Evolutionary conservation across 2,329 filamentous ascomycete genomes (phyloP).

Genomic region (Saccharata proteae): DNA sequence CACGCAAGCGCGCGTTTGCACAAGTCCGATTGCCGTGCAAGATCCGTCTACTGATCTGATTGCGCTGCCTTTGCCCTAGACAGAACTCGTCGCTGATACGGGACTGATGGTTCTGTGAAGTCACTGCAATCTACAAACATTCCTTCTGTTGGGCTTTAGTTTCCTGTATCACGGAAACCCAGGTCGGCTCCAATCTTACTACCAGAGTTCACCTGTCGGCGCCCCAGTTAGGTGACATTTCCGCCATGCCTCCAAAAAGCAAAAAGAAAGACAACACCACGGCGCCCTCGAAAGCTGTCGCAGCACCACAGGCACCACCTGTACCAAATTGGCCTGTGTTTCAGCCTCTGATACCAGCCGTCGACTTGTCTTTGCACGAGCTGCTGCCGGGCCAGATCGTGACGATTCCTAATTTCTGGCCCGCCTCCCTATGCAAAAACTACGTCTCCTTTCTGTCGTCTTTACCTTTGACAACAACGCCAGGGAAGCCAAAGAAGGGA

Average conservation of each 20-base stretch:
- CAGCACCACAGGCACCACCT: constrained; percentile 1
- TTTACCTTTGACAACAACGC: constrained; percentile 65
- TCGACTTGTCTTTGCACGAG: constrained; percentile 49
- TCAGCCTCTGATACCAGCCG: constrained; percentile 53
- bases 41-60: too few species aligned
- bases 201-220: too few species aligned
- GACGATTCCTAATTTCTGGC: constrained; percentile 62
- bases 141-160: too few species aligned
- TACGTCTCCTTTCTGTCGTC: constrained; percentile 63
- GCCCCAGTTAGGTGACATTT: too few species aligned
- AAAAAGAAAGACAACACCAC: constrained; percentile 13
- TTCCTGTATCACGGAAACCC: too few species aligned
- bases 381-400: constrained; percentile 56
- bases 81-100: too few species aligned
- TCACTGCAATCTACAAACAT: too few species aligned
- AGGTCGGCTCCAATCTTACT: too few species aligned
- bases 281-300: constrained; percentile 4
- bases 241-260: constrained; percentile 23
- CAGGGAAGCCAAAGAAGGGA: constrained; percentile 63
- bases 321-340: constrained; percentile 59
- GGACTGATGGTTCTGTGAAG: too few species aligned
- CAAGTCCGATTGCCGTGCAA: too few species aligned
- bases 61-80: too few species aligned
- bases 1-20: too few species aligned
- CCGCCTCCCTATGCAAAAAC: constrained; percentile 58